Percentiles rank a stretch among this genome's conserved stretches.
These are phyloP conservation scores for Penicillium pancosmium DNA, from an alignment of 495 filamentous ascomycete species.

Conservation along the genomic window DNA sequence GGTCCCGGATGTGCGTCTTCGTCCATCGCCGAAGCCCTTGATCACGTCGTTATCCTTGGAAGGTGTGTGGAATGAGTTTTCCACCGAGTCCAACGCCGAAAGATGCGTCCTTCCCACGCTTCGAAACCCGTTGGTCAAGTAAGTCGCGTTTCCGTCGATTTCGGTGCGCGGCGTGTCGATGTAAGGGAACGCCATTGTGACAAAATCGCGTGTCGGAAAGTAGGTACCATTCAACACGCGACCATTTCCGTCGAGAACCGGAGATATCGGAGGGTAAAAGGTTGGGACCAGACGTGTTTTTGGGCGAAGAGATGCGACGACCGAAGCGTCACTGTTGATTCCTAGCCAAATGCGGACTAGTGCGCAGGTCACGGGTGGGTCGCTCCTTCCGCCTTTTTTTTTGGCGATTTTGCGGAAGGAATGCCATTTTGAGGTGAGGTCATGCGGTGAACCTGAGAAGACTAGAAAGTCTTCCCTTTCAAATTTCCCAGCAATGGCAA, in stretches of 20 bases:
- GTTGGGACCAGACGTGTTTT: conserved; percentile 43
- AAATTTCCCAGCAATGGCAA: conserved; percentile 38
- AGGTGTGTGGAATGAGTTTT: conserved; percentile 84
- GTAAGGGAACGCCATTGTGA: conserved; percentile 52
- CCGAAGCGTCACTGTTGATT: conserved; percentile 43
- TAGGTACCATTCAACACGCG: conserved; percentile 30
- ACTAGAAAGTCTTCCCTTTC: conserved; percentile 3
- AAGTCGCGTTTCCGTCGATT: conserved; percentile 74
- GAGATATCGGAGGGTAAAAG: conserved; percentile 7
- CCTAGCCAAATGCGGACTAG: conserved; percentile 44
- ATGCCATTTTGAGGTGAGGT: conserved; percentile 39
- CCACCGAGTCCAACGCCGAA: conserved; percentile 76
- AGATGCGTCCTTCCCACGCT: conserved; percentile 49
- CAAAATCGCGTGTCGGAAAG: conserved; percentile 15
- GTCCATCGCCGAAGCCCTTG: conserved; percentile 64
- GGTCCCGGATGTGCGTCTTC: conserved; percentile 49
- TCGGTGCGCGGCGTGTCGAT: conserved; percentile 82
- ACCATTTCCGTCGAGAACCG: conserved; percentile 32
- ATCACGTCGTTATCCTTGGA: conserved; percentile 74
- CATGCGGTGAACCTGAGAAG: conserved; percentile 20
- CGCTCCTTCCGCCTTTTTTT: conserved; percentile 34
- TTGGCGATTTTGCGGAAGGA: conserved; percentile 19
- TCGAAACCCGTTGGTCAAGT: conserved; percentile 61
- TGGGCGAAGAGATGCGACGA: conserved; percentile 28
- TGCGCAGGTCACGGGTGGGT: conserved; percentile 24